Percentiles rank a stretch among this genome's conserved stretches.
These are phyloP conservation scores for Westerdykella aurantiaca DNA, from an alignment of 2,329 filamentous ascomycete genomes.

Conservation along the genomic window DNA sequence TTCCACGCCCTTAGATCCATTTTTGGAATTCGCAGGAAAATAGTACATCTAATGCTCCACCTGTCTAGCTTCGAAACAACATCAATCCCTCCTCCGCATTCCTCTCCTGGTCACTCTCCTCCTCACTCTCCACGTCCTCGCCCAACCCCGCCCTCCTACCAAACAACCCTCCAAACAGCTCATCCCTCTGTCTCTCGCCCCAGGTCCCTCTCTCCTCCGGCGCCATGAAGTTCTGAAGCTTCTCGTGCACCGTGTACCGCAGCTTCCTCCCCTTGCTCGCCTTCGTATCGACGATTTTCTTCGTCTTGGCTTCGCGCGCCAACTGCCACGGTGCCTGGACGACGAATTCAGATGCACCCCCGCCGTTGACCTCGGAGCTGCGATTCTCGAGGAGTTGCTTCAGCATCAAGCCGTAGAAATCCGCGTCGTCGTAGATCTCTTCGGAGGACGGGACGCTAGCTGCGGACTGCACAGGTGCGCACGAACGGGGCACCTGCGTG, in stretches of 20 bases:
- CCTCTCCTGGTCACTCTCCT: slow-evolving; percentile 30
- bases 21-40: too few relatives aligned
- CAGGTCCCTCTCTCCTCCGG: slow-evolving; percentile 75
- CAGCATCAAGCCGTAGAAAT: slow-evolving; percentile 89
- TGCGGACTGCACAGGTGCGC: slow-evolving; percentile 63
- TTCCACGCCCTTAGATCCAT: too few relatives aligned
- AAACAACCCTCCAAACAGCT: slow-evolving; percentile 49
- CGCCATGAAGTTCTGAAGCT: slow-evolving; percentile 97
- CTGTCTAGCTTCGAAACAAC: slow-evolving; percentile 33
- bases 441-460: slow-evolving; percentile 50
- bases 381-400: slow-evolving; percentile 91
- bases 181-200: slow-evolving; percentile 73
- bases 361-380: slow-evolving; percentile 53
- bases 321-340: slow-evolving; percentile 53
- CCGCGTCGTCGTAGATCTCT: slow-evolving; percentile 81
- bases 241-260: slow-evolving; percentile 91
- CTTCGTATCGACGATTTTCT: slow-evolving; percentile 82
- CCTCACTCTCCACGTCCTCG: slow-evolving; percentile 38
- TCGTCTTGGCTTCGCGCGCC: slow-evolving; percentile 72
- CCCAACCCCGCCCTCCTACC: slow-evolving; percentile 41
- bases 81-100: slow-evolving; percentile 34
- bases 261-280: slow-evolving; percentile 94
- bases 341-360: slow-evolving; percentile 44
- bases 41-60: too few relatives aligned
- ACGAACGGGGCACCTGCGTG: slow-evolving; percentile 67